Base-by-base conservation (phyloP, 2,329 filamentous ascomycete genomes). In the Trichothecium sympodiale region DNA sequence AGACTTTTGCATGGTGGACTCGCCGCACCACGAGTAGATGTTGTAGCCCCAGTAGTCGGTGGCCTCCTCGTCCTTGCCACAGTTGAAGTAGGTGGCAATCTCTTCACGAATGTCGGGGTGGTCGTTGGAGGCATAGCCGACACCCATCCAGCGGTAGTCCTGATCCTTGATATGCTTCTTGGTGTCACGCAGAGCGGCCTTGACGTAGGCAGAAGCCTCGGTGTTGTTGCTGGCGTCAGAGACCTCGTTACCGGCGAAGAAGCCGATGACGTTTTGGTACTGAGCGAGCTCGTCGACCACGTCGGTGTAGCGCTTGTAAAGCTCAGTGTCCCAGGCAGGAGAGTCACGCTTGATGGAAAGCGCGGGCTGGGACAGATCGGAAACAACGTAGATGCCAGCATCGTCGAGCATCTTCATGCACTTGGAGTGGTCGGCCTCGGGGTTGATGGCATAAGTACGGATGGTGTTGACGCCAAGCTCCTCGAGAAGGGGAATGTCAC, bases 41-140 rank as follows among this genome's bases (percentile, higher is more conserved):
- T 98, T 98, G 80, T 96, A 96, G 40, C 91, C 91, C 84, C 88
- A 98, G 71, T 93, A 96, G 63, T 98, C 91, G 46, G 96, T 94
- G 41, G 82, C 53, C 8, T 67, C 64, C 25, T 67, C 55, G 41
- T 75, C 60, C 3, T 50, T 38, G 41, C 88, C 84, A 56, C 91
- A 98, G 71, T 94, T 88, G 67, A 98, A 95, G 74, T 94, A 98
- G 56, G 86, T 67, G 47, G 86, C 84, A 53, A 96, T 77, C 51
- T 86, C 69, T 45, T 70, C 70, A 59, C 91, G 84, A 49, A 94
- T 93, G 16, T 76, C 71, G 29, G 77, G 72, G 59, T 95, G 88
- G 49, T 96, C 91, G 61, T 93, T 91, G 61, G 91, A 91, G 46
- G 91, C 91, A 56, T 98, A 98, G 39, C 91, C 91, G 38, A 98